Evolutionary conservation across 164 flowering plant species (phyloP).

Genomic region (Macadamia tetraphylla): DNA sequence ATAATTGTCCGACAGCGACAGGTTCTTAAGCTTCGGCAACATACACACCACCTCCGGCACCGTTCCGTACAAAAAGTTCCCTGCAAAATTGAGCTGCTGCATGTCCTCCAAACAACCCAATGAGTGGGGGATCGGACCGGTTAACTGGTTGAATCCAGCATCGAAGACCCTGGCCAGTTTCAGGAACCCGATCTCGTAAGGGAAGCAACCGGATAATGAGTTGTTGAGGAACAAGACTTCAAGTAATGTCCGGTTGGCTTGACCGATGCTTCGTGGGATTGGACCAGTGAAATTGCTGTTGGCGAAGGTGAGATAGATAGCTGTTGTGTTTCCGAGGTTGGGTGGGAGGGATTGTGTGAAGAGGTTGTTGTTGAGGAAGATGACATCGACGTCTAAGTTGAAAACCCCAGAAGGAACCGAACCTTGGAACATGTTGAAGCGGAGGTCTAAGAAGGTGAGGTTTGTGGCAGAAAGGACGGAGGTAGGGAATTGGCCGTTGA

Average conservation of each 20-base stretch:
- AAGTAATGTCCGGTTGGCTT: conserved; percentile 18
- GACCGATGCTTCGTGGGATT: conserved; percentile 34
- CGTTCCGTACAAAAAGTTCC: conserved; percentile 34
- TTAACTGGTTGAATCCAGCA: conserved; percentile 33
- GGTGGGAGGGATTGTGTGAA: conserved; percentile 35
- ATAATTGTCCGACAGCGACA: conserved; percentile 42
- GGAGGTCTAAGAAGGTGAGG: conserved; percentile 42
- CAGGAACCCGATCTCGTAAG: conserved; percentile 46
- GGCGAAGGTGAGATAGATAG: conserved; percentile 47
- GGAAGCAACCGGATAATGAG: conserved; percentile 45
- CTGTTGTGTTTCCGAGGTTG: conserved; percentile 20
- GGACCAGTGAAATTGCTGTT: conserved; percentile 54
- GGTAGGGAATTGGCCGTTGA: conserved; percentile 45
- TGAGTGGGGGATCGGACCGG: conserved; percentile 48
- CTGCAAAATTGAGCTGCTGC: conserved; percentile 39
- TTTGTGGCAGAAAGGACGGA: conserved; percentile 26
- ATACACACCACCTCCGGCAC: conserved; percentile 46
- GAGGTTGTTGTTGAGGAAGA: conserved; percentile 59
- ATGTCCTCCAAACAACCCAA: conserved; percentile 36
- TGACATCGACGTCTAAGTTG: conserved; percentile 31
- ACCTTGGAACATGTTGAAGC: conserved; percentile 51
- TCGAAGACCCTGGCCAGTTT: conserved; percentile 40
- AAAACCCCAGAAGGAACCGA: conserved; percentile 45
- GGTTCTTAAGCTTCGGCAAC: conserved; percentile 28
- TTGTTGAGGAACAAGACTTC: conserved; percentile 51